These are phyloP conservation scores for Auriscalpium orientale DNA, from an alignment of 768 basidiomycete species.

Conservation along the genomic window DNA sequence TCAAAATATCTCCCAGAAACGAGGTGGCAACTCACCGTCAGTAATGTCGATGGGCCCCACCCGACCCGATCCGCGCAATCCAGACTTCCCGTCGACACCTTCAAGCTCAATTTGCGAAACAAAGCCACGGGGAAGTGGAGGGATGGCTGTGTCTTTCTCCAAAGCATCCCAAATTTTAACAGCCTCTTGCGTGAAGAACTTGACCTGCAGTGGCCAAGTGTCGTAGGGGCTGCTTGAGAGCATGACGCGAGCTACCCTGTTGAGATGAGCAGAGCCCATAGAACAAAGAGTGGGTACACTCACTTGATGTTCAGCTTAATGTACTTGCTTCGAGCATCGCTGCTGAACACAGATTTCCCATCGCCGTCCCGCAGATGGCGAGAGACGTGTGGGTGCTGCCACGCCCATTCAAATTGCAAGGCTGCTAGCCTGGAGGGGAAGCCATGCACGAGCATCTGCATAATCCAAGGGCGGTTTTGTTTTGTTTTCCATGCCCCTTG, in stretches of 20 bases:
- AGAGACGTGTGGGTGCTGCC: slow-evolving; percentile 71
- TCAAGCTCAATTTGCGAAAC: slow-evolving; percentile 48
- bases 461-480: slow-evolving; percentile 61
- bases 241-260: slow-evolving; percentile 57
- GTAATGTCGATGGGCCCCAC: slow-evolving; percentile 46
- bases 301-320: slow-evolving; percentile 43
- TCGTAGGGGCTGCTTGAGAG: slow-evolving; percentile 59
- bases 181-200: slow-evolving; percentile 63
- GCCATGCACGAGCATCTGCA: slow-evolving; percentile 82
- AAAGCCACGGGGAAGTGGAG: slow-evolving; percentile 45
- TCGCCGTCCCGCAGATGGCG: slow-evolving; percentile 48
- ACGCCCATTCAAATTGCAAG: slow-evolving; percentile 77
- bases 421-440: slow-evolving; percentile 76
- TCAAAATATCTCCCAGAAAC: not conserved
- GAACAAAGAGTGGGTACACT: slow-evolving; percentile 8
- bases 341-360: slow-evolving; percentile 35
- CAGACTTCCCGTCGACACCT: slow-evolving; percentile 63
- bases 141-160: slow-evolving; percentile 7
- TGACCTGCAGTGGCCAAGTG: slow-evolving; percentile 67
- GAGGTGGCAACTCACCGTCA: slow-evolving; percentile 37
- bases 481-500: slow-evolving; percentile 66
- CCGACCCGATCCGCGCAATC: slow-evolving; percentile 44
- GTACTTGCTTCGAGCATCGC: slow-evolving; percentile 18
- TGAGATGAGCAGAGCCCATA: not conserved
- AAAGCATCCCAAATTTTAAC: slow-evolving; percentile 44